phyloP scores from a whole-genome alignment of 768 basidiomycete species.

The Termitomyces sp. region DNA sequence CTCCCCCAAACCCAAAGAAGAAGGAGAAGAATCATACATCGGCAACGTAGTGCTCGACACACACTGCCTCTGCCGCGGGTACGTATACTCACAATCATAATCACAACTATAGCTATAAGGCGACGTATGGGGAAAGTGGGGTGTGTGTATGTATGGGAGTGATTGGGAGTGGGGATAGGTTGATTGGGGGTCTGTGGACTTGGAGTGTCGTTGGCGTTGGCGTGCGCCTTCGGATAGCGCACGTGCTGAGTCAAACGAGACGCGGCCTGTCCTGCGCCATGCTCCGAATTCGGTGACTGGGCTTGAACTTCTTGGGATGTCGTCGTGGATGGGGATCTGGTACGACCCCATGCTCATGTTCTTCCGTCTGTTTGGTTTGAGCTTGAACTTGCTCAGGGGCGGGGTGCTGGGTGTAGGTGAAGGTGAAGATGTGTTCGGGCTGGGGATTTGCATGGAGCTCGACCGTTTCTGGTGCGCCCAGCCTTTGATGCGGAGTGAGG shows the following conservation, averaged over 20 bases:
- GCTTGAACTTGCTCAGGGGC: neutral
- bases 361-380: neutral
- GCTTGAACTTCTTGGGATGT: neutral
- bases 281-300: neutral
- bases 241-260: neutral
- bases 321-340: neutral
- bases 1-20: neutral
- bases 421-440: neutral
- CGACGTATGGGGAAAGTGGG: too few species aligned
- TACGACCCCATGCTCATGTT: neutral
- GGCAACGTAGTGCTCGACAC: neutral
- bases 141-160: neutral
- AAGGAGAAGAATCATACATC: neutral
- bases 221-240: neutral
- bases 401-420: neutral
- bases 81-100: too few species aligned
- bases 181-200: neutral
- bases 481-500: neutral
- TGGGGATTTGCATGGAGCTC: neutral
- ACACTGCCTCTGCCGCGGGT: neutral
- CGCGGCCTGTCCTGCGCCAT: neutral
- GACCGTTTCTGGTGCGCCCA: neutral
- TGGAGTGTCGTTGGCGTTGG: too few species aligned
- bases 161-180: too few species aligned
- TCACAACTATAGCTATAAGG: too few species aligned